Evolutionary conservation across 1,284 basidiomycete genomes (phyloP).

Genomic region (Leccinum cinnamomeum): DNA sequence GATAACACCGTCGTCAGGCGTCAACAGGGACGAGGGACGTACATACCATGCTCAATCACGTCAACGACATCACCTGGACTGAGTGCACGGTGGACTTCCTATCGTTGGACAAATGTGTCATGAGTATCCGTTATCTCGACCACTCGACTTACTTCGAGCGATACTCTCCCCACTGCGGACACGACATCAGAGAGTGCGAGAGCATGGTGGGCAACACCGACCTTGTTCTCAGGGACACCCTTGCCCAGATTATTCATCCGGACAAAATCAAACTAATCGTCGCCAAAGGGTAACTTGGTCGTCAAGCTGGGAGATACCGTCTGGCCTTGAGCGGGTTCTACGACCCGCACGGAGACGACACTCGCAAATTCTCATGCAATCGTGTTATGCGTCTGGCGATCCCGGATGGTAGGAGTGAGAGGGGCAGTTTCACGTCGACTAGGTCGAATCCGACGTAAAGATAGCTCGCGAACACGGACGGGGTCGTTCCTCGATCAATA

Average conservation of each 20-base stretch:
- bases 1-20: not conserved
- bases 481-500: not conserved
- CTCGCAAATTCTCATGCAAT: constrained; percentile 76
- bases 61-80: constrained; percentile 69
- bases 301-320: constrained; percentile 49
- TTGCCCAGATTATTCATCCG: constrained; percentile 62
- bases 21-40: not conserved
- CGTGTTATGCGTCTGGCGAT: constrained; percentile 60
- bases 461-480: constrained; percentile 12
- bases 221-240: constrained; percentile 75
- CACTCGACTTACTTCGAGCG: constrained; percentile 57
- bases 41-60: constrained; percentile 66
- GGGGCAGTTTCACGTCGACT: constrained; percentile 65
- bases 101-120: not conserved
- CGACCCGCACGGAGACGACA: constrained; percentile 8
- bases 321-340: constrained; percentile 3
- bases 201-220: constrained; percentile 22
- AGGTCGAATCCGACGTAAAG: constrained; percentile 71
- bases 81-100: constrained; percentile 72
- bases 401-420: constrained; percentile 47
- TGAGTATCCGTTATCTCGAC: constrained; percentile 9
- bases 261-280: constrained; percentile 77
- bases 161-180: constrained; percentile 55
- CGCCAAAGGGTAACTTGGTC: constrained; percentile 71
- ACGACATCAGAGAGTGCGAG: constrained; percentile 4